Evolutionary conservation across 306 rosid species (phyloP), one percentile per base, ranked within the genome.

Genomic region (Acacia acuminata): DNA sequence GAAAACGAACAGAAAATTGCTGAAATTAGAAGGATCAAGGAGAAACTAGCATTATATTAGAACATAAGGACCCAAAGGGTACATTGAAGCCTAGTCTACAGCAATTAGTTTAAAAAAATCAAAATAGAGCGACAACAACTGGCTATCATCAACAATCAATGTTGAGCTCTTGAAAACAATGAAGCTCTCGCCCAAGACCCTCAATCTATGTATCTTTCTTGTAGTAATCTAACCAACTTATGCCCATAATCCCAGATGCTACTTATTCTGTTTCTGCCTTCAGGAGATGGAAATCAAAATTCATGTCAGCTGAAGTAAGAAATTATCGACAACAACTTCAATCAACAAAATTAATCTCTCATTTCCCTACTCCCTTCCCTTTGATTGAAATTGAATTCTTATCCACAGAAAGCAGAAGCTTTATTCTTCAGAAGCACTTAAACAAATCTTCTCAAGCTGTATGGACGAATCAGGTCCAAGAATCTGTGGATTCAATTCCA

Each of bases 381-480:
- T 67, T 71, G 71, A 79, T 53, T 68, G 71, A 58, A 72, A 50
- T 34, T 44, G 77, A 76, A 73, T 77, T 64, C 83, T 77, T 68
- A 84, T 72, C 78, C 73, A 77, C 60, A 22, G 63, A 77, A 68
- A 67, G 72, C 73, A 77, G 12, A 42, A 75, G 66, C 77, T 75
- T 94, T 93, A 87, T 65, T 96, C 94, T 76, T 94, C 92, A 50
- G 89, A 92, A 83, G 87, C 88, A 71, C 76, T 86, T 73, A 94
- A 58, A 84, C 86, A 78, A 79, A 94, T 86, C 88, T 91, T 96
- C 91, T 96, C 99, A 34, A 88, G 97, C 88, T 91, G 98, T 75
- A 82, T 68, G 42, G 94, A 81, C 97, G 94, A 92, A 84, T 96
- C 95, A 38, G 89, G 90, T 61, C 99, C 97, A 34, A 96, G 97